A percentile compares a stretch with the other conserved stretches of the same genome.
Evolutionary conservation across 2,329 filamentous ascomycete genomes (phyloP).

Genomic region (Fusarium multiceps): DNA sequence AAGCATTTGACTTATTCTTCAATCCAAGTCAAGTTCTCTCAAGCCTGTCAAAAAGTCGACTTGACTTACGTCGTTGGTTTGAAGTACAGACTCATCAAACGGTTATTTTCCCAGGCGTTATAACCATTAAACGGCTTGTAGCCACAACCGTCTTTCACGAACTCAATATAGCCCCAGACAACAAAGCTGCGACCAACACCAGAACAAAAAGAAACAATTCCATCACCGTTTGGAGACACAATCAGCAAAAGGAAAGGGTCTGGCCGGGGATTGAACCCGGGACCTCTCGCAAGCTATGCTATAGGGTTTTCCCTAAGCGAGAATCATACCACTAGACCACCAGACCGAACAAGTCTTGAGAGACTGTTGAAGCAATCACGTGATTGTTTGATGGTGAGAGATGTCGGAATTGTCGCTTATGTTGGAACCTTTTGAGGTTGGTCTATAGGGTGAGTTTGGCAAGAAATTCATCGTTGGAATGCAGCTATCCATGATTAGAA

Average conservation of each 20-base stretch:
- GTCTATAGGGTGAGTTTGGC: neutral
- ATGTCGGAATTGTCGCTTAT: fast-evolving
- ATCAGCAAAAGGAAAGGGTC: conserved; percentile 46
- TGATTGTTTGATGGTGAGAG: neutral
- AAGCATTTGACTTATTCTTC: too few relatives aligned
- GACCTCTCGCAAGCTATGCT: conserved; percentile 57
- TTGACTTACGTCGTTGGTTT: neutral
- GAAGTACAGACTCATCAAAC: neutral
- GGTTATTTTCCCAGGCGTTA: neutral
- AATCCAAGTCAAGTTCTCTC: too few relatives aligned
- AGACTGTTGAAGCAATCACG: conserved; percentile 46
- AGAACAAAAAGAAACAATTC: neutral
- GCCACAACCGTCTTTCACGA: neutral
- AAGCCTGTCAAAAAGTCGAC: too few relatives aligned
- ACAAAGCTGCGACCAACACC: neutral
- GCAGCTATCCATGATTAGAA: neutral
- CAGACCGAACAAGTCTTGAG: conserved; percentile 51
- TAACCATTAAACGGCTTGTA: neutral
- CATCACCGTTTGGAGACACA: neutral
- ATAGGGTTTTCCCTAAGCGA: conserved; percentile 69
- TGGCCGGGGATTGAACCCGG: conserved; percentile 61
- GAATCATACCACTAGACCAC: conserved; percentile 78
- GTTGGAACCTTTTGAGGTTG: fast-evolving
- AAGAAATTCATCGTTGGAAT: neutral
- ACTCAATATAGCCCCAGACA: neutral